These are phyloP conservation scores for Neonectria punicea DNA, from an alignment of 2,329 filamentous ascomycete species.

Conservation along the genomic window DNA sequence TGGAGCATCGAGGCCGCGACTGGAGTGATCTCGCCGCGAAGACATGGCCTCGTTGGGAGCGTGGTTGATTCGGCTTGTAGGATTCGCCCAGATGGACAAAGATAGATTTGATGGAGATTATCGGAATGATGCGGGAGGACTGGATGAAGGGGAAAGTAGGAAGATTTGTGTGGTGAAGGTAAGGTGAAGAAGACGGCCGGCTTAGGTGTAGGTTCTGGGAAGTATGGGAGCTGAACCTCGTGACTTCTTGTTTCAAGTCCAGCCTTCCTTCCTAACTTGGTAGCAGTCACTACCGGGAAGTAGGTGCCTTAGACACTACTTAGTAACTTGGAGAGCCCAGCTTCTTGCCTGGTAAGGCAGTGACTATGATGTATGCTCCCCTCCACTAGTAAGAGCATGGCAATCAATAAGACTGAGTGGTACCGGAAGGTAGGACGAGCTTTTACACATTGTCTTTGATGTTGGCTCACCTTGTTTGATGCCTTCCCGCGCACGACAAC, in stretches of 20 bases:
- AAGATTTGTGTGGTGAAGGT: neutral
- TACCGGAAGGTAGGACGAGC: too few relatives aligned
- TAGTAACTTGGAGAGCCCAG: neutral
- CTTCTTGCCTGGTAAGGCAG: neutral
- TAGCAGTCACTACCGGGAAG: too few relatives aligned
- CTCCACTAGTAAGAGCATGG: too few relatives aligned
- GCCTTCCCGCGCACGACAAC: too few relatives aligned
- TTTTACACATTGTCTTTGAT: too few relatives aligned
- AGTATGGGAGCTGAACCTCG: neutral
- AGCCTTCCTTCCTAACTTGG: neutral
- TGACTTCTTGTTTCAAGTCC: neutral
- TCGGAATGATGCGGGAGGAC: neutral
- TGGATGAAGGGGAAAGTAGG: neutral
- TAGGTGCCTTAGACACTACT: too few relatives aligned
- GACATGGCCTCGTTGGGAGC: neutral
- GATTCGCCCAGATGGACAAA: neutral
- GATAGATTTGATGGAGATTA: constrained; percentile 1
- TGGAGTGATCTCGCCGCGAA: neutral
- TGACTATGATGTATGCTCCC: too few relatives aligned
- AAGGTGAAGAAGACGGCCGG: neutral
- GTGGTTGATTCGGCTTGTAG: neutral
- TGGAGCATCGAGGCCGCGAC: constrained; percentile 33
- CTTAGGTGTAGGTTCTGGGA: neutral
- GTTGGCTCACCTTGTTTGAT: too few relatives aligned
- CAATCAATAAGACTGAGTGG: too few relatives aligned